A percentile compares a stretch with the other conserved stretches of the same genome.
Conservation (phyloP, 352 stramenopile species). For the Phytophthora rubi region DNA sequence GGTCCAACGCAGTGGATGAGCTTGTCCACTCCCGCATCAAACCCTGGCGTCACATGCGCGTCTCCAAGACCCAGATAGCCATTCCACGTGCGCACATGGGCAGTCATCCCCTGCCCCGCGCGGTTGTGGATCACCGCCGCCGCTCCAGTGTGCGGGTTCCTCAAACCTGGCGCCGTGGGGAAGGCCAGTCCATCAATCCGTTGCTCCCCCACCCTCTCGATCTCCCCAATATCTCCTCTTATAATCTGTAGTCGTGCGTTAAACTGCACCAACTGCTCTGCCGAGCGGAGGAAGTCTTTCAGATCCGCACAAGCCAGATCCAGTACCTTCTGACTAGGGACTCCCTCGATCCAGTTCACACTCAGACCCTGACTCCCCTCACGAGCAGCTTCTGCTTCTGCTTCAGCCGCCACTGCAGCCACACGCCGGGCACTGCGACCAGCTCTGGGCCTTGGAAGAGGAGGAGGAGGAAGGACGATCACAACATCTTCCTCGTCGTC, state of each 20-base stretch:
- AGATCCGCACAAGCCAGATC: constrained; percentile 32
- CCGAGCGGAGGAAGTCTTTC: constrained; percentile 42
- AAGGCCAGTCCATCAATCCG: constrained; percentile 48
- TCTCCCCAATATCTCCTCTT: constrained; percentile 48
- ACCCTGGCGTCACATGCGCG: constrained; percentile 51
- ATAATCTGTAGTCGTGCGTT: constrained; percentile 41
- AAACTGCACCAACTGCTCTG: constrained; percentile 49
- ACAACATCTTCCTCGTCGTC: constrained; percentile 12
- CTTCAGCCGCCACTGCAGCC: neutral
- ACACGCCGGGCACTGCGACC: neutral
- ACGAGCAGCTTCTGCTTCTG: constrained; percentile 4
- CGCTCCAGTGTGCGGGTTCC: constrained; percentile 37
- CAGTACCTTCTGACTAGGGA: constrained; percentile 34
- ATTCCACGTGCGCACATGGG: constrained; percentile 30
- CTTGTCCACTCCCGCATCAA: constrained; percentile 55
- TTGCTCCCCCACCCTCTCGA: constrained; percentile 29
- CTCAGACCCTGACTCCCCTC: neutral
- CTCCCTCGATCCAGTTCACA: constrained; percentile 20
- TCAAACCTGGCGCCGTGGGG: constrained; percentile 30
- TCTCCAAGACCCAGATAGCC: constrained; percentile 37
- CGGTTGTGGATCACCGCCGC: constrained; percentile 42
- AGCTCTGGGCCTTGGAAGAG: constrained; percentile 1
- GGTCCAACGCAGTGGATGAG: constrained; percentile 71
- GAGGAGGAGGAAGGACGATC: neutral
- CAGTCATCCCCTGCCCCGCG: constrained; percentile 28